Base-by-base conservation (phyloP, 2,329 filamentous ascomycete species). In the Dactylellina parvicollis region DNA sequence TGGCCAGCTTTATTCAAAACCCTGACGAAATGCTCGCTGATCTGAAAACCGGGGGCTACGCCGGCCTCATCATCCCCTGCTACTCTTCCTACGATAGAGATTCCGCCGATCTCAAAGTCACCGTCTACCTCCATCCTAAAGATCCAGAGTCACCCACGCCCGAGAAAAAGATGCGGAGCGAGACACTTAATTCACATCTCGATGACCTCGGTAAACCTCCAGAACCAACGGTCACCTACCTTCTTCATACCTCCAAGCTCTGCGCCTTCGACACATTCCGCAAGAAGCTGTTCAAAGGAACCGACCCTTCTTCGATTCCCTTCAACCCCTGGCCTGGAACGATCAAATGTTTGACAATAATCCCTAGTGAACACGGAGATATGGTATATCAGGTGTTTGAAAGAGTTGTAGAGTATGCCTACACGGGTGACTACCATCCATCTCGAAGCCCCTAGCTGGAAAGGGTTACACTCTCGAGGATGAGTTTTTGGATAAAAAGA, bases 51-150 rank as follows among this genome's bases (percentile, higher is more conserved):
- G 9, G 8, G 7, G 52, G 62, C 9, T 66, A 57, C 42, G n/a
- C 44, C n/a, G 44, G 55, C 16, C 46, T 69, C 22, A 47, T 46
- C 2, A 32, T 69, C 5, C 64, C 64, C 4, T 47, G 30, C 26
- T 69, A 54, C 26, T 46, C 54, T 1, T 9, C n/a, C 20, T 69
- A 69, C 47, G 16, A 69, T n/a, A 36, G 49, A 12, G 47, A 60
- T 5, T 54, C 54, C 0, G 64, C 64, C 36, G 55, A 69, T 24
- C 46, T 69, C 32, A 69, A 69, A 28, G 34, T 60, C 20, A 69
- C 56, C 1, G 36, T 69, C 18, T 59, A 57, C 42, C 40, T 59
- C 24, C 32, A 28, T 26, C 10, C 40, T 10, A 36, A n/a, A 5
- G 2, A 32, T 14, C n/a, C n/a, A n/a, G n/a, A n/a, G n/a, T 14